phyloP scores from a whole-genome alignment of 2,329 filamentous ascomycete species.

The Tympanopsis confertula region DNA sequence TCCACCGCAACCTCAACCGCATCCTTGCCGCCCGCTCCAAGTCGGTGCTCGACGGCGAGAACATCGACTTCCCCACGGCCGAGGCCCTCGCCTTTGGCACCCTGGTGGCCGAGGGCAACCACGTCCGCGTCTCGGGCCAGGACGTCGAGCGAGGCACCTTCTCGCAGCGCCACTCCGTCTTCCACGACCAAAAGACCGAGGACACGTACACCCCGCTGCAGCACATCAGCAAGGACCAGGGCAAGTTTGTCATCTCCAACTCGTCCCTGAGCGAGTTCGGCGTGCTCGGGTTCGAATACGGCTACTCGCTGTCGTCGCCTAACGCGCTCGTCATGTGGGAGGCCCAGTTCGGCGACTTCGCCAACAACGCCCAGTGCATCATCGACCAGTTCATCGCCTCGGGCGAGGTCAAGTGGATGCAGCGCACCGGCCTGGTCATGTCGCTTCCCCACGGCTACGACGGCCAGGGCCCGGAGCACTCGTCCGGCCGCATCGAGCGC shows the following conservation, averaged over 20 bases:
- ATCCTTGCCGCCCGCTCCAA: neutral
- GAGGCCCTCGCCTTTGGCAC: neutral
- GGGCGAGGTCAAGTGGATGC: constrained; percentile 96
- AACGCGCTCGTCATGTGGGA: constrained; percentile 99
- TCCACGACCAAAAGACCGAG: neutral
- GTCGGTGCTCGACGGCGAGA: neutral
- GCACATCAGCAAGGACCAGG: neutral
- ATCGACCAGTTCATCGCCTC: constrained; percentile 98
- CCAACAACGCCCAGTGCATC: constrained; percentile 98
- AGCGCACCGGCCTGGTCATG: constrained; percentile 91
- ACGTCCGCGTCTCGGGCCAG: neutral
- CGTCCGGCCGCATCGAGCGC: constrained; percentile 90
- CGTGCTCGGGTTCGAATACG: constrained; percentile 92
- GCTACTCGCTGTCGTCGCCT: constrained; percentile 91
- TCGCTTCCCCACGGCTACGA: constrained; percentile 96
- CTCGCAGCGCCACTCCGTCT: neutral
- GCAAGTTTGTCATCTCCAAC: neutral
- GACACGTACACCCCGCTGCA: neutral
- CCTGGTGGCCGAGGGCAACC: neutral
- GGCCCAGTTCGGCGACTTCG: constrained; percentile 98
- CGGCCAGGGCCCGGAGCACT: constrained; percentile 95
- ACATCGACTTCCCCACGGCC: neutral
- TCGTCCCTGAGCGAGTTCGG: constrained; percentile 42
- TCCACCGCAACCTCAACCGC: neutral
- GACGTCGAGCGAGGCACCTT: neutral